phyloP scores from a whole-genome alignment of 257 asterid genomes.

The Hygrophila difformis region DNA sequence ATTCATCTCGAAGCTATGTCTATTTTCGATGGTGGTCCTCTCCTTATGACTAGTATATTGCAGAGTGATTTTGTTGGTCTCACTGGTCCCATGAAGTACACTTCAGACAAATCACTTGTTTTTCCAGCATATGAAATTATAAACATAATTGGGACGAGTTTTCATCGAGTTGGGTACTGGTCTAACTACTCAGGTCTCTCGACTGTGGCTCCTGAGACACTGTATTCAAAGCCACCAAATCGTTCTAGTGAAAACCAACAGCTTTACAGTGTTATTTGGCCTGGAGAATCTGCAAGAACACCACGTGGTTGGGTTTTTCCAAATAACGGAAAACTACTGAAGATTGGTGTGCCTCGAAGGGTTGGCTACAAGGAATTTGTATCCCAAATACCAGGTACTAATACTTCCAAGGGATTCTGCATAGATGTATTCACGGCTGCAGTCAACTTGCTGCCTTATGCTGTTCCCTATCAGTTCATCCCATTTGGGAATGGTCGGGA shows the following conservation, averaged over 20 bases:
- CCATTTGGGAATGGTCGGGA: slow-evolving; percentile 25
- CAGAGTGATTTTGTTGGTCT: slow-evolving; percentile 18
- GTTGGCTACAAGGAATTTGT: slow-evolving; percentile 23
- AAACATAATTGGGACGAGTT: slow-evolving; percentile 11
- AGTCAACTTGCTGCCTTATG: slow-evolving; percentile 20
- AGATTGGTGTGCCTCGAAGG: slow-evolving; percentile 23
- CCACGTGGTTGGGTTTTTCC: slow-evolving; percentile 32
- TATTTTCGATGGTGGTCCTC: slow-evolving; percentile 23
- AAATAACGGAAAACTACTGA: slow-evolving; percentile 13
- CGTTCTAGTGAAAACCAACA: slow-evolving; percentile 1
- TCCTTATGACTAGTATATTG: slow-evolving; percentile 9
- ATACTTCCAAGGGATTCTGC: slow-evolving; percentile 18
- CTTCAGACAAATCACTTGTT: slow-evolving; percentile 5
- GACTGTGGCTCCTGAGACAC: slow-evolving; percentile 7
- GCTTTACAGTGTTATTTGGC: slow-evolving; percentile 23
- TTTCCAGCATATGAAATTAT: slow-evolving; percentile 17
- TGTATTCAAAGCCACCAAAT: not conserved
- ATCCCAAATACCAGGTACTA: slow-evolving; percentile 3
- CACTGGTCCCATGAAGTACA: slow-evolving; percentile 17
- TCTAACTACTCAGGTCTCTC: slow-evolving; percentile 19
- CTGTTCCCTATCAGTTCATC: slow-evolving; percentile 16
- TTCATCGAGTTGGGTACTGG: slow-evolving; percentile 23
- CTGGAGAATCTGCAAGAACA: slow-evolving; percentile 13
- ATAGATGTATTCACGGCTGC: slow-evolving; percentile 20
- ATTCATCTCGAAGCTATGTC: too few relatives aligned